These are phyloP conservation scores for Aspergillus biplanus DNA, from an alignment of 495 filamentous ascomycete species.

Conservation along the genomic window DNA sequence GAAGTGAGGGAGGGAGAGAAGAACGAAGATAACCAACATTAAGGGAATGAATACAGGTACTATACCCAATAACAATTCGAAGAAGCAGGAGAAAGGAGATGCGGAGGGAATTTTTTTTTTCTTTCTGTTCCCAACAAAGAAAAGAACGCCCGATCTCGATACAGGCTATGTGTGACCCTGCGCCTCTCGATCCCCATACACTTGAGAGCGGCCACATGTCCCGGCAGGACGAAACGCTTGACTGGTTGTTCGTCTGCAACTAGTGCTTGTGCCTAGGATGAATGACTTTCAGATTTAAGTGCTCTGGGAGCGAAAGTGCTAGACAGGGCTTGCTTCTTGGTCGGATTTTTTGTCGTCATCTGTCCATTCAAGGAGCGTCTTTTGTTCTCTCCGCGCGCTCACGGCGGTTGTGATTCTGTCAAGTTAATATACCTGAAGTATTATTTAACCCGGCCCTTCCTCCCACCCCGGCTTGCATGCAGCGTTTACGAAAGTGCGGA, in stretches of 20 bases:
- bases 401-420: slow-evolving; percentile 12
- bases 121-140: not conserved
- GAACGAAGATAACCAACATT: not conserved
- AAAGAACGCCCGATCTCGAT: slow-evolving; percentile 25
- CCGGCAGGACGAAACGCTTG: slow-evolving; percentile 23
- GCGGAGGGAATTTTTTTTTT: not conserved
- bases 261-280: slow-evolving; percentile 15
- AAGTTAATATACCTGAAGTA: slow-evolving; percentile 6
- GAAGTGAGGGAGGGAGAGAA: not conserved
- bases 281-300: slow-evolving; percentile 17
- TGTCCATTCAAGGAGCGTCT: slow-evolving; percentile 1
- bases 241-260: slow-evolving; percentile 21
- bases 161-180: slow-evolving; percentile 17
- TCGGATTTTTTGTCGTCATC: not conserved
- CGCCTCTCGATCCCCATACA: slow-evolving; percentile 25
- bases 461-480: slow-evolving; percentile 16
- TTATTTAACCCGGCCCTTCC: slow-evolving; percentile 3
- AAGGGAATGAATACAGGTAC: not conserved
- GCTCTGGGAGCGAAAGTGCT: slow-evolving; percentile 5
- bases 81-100: slow-evolving; percentile 2
- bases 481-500: slow-evolving; percentile 12
- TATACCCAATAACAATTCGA: not conserved
- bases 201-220: slow-evolving; percentile 34
- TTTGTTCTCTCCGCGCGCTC: slow-evolving; percentile 4
- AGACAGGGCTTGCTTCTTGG: slow-evolving; percentile 11